Conservation (phyloP, 1,284 basidiomycete genomes). For the Dichomitus squalens region DNA sequence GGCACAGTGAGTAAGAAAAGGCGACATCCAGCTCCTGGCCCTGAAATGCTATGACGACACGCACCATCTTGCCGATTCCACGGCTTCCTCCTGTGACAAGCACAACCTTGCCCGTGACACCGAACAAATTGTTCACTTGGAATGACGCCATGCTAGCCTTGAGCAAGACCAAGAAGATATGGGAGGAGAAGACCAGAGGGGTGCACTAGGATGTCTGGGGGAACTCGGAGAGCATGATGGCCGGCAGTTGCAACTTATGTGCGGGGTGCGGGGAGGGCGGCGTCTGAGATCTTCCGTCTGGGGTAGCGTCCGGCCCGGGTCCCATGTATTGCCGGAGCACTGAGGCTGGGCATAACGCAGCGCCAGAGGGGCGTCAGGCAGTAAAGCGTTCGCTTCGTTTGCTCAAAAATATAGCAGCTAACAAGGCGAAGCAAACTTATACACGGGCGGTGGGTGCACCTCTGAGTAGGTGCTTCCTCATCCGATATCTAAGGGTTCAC, state of each 20-base stretch:
- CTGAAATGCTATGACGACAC: too few species aligned
- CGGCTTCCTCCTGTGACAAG: constrained; percentile 75
- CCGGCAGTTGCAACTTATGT: neutral
- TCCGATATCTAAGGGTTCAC: too few species aligned
- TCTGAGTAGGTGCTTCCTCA: too few species aligned
- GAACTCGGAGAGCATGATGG: neutral
- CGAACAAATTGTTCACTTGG: constrained; percentile 50
- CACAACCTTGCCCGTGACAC: constrained; percentile 62
- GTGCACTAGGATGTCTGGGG: neutral
- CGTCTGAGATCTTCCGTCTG: too few species aligned
- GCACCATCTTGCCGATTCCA: constrained; percentile 71
- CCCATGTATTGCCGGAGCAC: neutral
- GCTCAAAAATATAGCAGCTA: too few species aligned
- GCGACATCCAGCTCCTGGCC: neutral
- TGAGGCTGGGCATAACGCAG: too few species aligned
- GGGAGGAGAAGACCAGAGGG: too few species aligned
- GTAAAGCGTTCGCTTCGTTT: too few species aligned
- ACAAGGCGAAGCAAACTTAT: too few species aligned
- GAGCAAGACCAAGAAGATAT: neutral
- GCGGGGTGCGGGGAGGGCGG: neutral
- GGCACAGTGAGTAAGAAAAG: neutral
- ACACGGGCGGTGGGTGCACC: too few species aligned
- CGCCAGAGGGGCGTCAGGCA: too few species aligned
- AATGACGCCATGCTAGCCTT: constrained; percentile 41
- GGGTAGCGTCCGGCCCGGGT: neutral